Conservation (phyloP, 441 rosid genomes). For the Erysimum cheiri region DNA sequence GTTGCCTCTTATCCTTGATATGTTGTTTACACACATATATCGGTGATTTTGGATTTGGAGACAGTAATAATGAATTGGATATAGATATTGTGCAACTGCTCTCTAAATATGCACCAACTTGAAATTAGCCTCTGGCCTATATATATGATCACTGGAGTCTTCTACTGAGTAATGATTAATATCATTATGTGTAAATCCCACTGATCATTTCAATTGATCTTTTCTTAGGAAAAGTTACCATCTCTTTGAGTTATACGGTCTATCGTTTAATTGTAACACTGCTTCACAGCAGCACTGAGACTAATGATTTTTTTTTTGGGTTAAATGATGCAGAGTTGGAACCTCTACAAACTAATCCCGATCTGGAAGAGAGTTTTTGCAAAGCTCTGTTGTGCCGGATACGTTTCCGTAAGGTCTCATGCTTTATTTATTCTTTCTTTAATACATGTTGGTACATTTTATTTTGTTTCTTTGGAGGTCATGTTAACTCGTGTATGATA, state of each 20-base stretch:
- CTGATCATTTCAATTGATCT: constrained; percentile 3
- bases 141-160: constrained; percentile 2
- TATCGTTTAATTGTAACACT: constrained; percentile 12
- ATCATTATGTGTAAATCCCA: neutral
- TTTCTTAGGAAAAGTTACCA: neutral
- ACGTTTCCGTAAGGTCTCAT: constrained; percentile 99
- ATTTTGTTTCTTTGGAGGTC: constrained; percentile 13
- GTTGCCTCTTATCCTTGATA: constrained; percentile 5
- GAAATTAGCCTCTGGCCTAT: constrained; percentile 5
- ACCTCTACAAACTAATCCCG: constrained; percentile 72
- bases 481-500: constrained; percentile 21
- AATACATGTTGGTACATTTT: constrained; percentile 20
- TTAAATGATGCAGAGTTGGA: constrained; percentile 73
- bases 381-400: constrained; percentile 90
- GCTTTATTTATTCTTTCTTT: constrained; percentile 56
- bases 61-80: constrained; percentile 2
- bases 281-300: constrained; percentile 17
- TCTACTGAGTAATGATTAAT: constrained; percentile 14
- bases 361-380: constrained; percentile 90
- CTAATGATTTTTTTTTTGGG: neutral
- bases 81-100: constrained; percentile 22
- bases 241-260: constrained; percentile 14
- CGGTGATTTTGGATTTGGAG: constrained; percentile 22
- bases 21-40: constrained; percentile 16
- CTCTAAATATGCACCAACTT: constrained; percentile 4